Evolutionary conservation across 495 filamentous ascomycete genomes (phyloP).

Genomic region (Penicillium alfredii): DNA sequence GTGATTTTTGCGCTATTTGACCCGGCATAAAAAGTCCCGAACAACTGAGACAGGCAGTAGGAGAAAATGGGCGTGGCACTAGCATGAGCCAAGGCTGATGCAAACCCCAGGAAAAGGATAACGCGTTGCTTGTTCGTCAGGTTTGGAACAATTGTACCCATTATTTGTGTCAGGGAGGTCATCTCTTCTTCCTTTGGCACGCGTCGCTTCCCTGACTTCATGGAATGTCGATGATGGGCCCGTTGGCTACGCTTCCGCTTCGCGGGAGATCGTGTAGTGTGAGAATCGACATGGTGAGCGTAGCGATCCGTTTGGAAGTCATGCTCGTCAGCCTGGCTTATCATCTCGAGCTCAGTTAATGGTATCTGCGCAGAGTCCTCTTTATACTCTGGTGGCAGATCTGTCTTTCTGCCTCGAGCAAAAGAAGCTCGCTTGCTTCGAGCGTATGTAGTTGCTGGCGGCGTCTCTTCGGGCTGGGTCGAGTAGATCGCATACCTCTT

Average conservation of each 20-base stretch:
- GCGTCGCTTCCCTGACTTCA: background rate
- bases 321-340: background rate
- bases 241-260: background rate
- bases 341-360: background rate
- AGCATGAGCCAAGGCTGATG: constrained; percentile 57
- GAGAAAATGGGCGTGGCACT: constrained; percentile 72
- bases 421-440: background rate
- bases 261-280: background rate
- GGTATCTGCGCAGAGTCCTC: too few relatives aligned
- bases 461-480: background rate
- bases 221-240: background rate
- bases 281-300: background rate
- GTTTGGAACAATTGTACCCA: constrained; percentile 67
- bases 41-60: constrained; percentile 67
- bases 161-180: constrained; percentile 47
- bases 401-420: too few relatives aligned
- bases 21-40: constrained; percentile 59
- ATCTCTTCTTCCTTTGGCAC: constrained; percentile 7
- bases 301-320: background rate
- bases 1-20: constrained; percentile 39
- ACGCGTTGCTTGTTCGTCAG: constrained; percentile 47
- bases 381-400: too few relatives aligned
- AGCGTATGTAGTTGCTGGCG: background rate
- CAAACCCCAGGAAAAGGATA: constrained; percentile 55
- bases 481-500: background rate